phyloP scores from a whole-genome alignment of 2,329 filamentous ascomycete species.

The Ophiostoma ips region DNA sequence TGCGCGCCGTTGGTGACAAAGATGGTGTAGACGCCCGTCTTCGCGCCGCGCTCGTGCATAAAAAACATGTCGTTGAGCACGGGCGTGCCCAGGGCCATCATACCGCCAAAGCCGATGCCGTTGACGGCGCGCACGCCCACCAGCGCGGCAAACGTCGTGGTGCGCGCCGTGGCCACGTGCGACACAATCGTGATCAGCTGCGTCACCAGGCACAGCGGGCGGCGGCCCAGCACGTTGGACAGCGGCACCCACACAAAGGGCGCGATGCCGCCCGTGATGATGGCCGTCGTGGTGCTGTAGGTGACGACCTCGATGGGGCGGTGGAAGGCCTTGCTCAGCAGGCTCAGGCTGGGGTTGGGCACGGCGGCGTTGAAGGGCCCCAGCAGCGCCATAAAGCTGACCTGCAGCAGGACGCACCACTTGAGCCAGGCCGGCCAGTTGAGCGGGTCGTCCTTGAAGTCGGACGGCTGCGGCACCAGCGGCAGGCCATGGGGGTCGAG shows the following conservation, averaged over 20 bases:
- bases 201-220: slow-evolving; percentile 10
- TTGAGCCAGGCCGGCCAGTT: slow-evolving; percentile 14
- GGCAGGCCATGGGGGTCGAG: slow-evolving; percentile 12
- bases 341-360: slow-evolving; percentile 9
- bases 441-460: slow-evolving; percentile 11
- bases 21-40: slow-evolving; percentile 12
- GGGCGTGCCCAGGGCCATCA: slow-evolving; percentile 12
- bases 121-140: slow-evolving; percentile 11
- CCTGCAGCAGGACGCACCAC: slow-evolving; percentile 12
- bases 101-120: slow-evolving; percentile 11
- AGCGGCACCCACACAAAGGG: slow-evolving; percentile 10
- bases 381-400: slow-evolving; percentile 12
- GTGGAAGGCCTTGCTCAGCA: slow-evolving; percentile 5
- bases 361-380: slow-evolving; percentile 12
- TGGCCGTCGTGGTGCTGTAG: slow-evolving; percentile 11
- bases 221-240: slow-evolving; percentile 12
- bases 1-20: slow-evolving; percentile 12
- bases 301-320: slow-evolving; percentile 7
- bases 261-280: slow-evolving; percentile 9
- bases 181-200: slow-evolving; percentile 7
- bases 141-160: slow-evolving; percentile 5
- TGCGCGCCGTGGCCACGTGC: slow-evolving; percentile 8
- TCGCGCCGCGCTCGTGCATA: slow-evolving; percentile 12
- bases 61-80: slow-evolving; percentile 14
- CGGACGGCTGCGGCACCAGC: slow-evolving; percentile 10